A percentile compares a stretch with the other conserved stretches of the same genome.
Conservation (phyloP, 768 basidiomycete genomes). For the Kwoniella heveanensis region DNA sequence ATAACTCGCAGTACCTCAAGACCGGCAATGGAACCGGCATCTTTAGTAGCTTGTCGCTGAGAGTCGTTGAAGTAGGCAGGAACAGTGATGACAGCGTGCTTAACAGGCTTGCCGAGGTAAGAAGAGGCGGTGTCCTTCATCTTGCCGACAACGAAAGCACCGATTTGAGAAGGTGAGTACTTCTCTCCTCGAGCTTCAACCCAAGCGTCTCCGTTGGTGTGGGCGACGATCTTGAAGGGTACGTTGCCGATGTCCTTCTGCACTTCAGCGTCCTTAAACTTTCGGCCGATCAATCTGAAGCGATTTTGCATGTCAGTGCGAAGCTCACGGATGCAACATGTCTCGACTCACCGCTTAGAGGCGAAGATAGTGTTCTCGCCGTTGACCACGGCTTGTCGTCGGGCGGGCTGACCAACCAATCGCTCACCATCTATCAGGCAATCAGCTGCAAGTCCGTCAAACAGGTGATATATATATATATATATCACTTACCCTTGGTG, state of each 20-base stretch:
- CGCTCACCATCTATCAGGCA: slow-evolving; percentile 76
- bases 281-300: slow-evolving; percentile 71
- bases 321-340: background rate
- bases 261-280: slow-evolving; percentile 90
- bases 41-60: slow-evolving; percentile 97
- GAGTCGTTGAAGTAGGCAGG: slow-evolving; percentile 99
- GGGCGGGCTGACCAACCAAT: slow-evolving; percentile 91
- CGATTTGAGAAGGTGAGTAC: slow-evolving; percentile 63
- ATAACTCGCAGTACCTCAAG: slow-evolving; percentile 97
- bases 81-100: slow-evolving; percentile 92
- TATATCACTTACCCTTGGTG: slow-evolving; percentile 67
- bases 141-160: slow-evolving; percentile 62
- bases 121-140: slow-evolving; percentile 96
- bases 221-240: slow-evolving; percentile 65
- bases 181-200: slow-evolving; percentile 84
- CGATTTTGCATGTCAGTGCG: too few species aligned
- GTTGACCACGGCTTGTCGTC: slow-evolving; percentile 97
- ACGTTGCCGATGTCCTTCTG: slow-evolving; percentile 75
- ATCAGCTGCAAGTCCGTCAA: background rate
- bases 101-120: slow-evolving; percentile 87
- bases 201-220: slow-evolving; percentile 61
- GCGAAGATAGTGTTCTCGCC: slow-evolving; percentile 88
- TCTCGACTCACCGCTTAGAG: slow-evolving; percentile 49
- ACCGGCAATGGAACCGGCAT: slow-evolving; percentile 96
- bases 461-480: background rate